Percentiles rank a stretch among this genome's conserved stretches.
Evolutionary conservation across 768 basidiomycete genomes (phyloP).

Genomic region (Trametes punicea): DNA sequence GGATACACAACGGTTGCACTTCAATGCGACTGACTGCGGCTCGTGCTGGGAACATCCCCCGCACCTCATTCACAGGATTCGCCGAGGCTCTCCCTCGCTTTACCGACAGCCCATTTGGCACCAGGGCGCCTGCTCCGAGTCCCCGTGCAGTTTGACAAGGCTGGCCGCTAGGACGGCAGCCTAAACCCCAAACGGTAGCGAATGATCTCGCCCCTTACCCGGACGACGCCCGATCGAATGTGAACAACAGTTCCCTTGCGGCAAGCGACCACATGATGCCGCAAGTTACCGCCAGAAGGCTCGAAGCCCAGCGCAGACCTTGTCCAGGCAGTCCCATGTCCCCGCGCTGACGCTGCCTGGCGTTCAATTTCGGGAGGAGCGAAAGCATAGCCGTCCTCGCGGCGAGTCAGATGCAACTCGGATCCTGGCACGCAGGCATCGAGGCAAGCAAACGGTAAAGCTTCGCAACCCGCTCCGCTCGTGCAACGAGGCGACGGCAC

Average conservation of each 20-base stretch:
- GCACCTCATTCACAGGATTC: not conserved
- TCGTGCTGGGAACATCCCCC: not conserved
- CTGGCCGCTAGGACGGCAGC: conserved; percentile 12
- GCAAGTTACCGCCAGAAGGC: conserved; percentile 14
- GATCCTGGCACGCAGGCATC: conserved; percentile 9
- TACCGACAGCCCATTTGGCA: not conserved
- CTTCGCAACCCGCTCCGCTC: conserved; percentile 7
- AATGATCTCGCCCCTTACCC: conserved; percentile 15
- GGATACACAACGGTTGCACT: conserved; percentile 1
- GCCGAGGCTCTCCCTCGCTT: not conserved
- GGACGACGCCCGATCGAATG: conserved; percentile 5
- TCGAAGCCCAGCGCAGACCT: conserved; percentile 4
- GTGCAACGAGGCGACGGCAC: conserved; percentile 1
- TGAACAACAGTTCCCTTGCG: not conserved
- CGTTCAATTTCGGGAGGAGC: not conserved
- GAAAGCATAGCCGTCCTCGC: not conserved
- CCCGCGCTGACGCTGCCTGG: conserved; percentile 1
- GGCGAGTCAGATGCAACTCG: conserved; percentile 12
- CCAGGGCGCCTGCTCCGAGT: not conserved
- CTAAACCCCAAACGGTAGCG: conserved; percentile 17
- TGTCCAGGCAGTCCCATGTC: conserved; percentile 9
- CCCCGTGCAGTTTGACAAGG: conserved; percentile 10
- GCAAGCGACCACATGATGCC: conserved; percentile 15
- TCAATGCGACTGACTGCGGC: conserved; percentile 8
- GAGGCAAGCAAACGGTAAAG: conserved; percentile 6